A percentile compares a stretch with the other conserved stretches of the same genome.
Evolutionary conservation across 345 rosid genomes (phyloP).

Genomic region (Lumnitzera racemosa): DNA sequence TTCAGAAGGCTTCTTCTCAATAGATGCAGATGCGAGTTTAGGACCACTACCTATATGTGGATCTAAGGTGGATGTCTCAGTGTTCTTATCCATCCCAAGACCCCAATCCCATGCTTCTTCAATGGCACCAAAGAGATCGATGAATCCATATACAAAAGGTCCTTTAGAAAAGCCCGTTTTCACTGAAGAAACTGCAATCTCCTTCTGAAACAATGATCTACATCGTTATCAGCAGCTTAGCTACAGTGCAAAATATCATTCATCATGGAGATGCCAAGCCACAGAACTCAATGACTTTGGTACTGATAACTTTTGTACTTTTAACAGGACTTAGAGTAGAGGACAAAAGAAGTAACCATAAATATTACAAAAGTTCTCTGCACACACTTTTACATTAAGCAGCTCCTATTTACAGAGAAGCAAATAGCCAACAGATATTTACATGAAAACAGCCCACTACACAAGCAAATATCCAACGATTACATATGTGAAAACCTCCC

Average conservation of each 20-base stretch:
- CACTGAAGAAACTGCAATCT: slow-evolving; percentile 30
- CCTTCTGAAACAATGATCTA: slow-evolving; percentile 30
- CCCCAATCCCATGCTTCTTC: slow-evolving; percentile 83
- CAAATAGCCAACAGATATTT: no score
- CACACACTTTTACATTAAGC: no score
- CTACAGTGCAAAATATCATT: background rate
- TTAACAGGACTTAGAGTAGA: no score
- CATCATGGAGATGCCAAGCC: no score
- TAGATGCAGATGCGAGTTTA: slow-evolving; percentile 24
- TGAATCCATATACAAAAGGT: slow-evolving; percentile 77
- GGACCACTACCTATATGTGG: slow-evolving; percentile 34
- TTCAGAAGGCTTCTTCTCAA: slow-evolving; percentile 31
- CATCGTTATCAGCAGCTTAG: slow-evolving; percentile 28
- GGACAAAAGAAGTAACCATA: no score
- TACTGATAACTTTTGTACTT: no score
- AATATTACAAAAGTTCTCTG: no score
- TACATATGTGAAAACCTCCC: no score
- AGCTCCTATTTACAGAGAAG: no score
- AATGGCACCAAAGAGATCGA: slow-evolving; percentile 77
- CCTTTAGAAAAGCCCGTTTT: slow-evolving; percentile 37
- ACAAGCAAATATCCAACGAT: no score
- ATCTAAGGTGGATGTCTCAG: slow-evolving; percentile 36
- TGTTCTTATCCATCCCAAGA: slow-evolving; percentile 55
- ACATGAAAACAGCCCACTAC: no score
- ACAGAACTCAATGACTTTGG: no score